These are phyloP conservation scores for Colletotrichum musae DNA, from an alignment of 2,329 filamentous ascomycete genomes.

Conservation along the genomic window DNA sequence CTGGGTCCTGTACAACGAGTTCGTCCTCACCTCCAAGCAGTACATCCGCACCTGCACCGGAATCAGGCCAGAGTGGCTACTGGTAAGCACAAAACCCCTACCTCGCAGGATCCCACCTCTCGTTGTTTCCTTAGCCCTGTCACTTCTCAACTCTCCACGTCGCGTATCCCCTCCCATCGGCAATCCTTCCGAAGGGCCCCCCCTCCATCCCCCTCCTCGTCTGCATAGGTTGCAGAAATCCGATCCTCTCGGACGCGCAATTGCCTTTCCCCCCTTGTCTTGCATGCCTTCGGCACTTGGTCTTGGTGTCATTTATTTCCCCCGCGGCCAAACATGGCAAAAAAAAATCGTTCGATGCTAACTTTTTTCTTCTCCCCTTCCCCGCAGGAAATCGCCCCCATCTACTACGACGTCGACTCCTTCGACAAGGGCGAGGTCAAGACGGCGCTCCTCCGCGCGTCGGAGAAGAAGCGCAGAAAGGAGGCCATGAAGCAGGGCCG, in stretches of 20 bases:
- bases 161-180: slow-evolving; percentile 2
- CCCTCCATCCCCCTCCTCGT: too few species aligned
- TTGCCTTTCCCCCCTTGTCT: not conserved
- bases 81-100: slow-evolving; percentile 70
- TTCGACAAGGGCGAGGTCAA: slow-evolving; percentile 93
- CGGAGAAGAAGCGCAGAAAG: slow-evolving; percentile 73
- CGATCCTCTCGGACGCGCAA: not conserved
- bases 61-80: slow-evolving; percentile 92
- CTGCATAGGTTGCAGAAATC: slow-evolving; percentile 7
- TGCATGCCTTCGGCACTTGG: slow-evolving; percentile 19
- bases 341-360: not conserved
- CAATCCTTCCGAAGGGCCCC: too few species aligned
- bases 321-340: not conserved
- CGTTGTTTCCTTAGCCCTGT: too few species aligned
- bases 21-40: slow-evolving; percentile 97
- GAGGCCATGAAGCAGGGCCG: slow-evolving; percentile 68
- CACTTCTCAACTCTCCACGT: slow-evolving; percentile 1
- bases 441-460: slow-evolving; percentile 71
- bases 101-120: not conserved
- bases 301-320: not conserved
- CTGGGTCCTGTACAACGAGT: slow-evolving; percentile 99
- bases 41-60: slow-evolving; percentile 96
- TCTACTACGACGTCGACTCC: slow-evolving; percentile 87
- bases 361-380: not conserved
- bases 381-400: slow-evolving; percentile 87